Evolutionary conservation across 352 stramenopile species (phyloP), one percentile per base, ranked within the genome.

Genomic region (Phytophthora ohioensis): DNA sequence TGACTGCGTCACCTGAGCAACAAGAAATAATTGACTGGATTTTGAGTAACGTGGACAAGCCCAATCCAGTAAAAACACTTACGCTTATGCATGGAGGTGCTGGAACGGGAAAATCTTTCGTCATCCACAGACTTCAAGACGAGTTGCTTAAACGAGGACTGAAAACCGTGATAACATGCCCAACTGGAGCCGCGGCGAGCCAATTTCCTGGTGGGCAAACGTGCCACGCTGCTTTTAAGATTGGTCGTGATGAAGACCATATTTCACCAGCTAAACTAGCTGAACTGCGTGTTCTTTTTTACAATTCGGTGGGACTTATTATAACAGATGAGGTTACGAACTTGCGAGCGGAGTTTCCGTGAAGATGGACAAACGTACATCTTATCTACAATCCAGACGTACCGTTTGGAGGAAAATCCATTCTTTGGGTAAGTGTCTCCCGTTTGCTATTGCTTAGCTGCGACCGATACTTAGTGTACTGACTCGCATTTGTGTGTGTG

Each of bases 331-430:
- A 64, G 47, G 3, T 46, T 39, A 55, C 42, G n/a, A 55, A 43
- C n/a, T 64, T 36, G 43, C 32, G 17, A 32, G 13, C 7, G 43
- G 55, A 34, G 48, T 55, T 42, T 2, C 43, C 6, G 56, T 64
- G 2, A 55, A 55, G 5, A 54, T 64, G 31, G 56, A 55, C n/a
- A 47, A 64, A 4, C 43, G 56, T 64, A 21, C 43, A 43, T 4
- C 4, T 55, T 12, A 3, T 48, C n/a, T 64, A 55, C n/a, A 27
- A 47, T 21, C 56, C 56, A 12, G 43, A 54, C 34, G 9, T 47
- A 5, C 42, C 31, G 12, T 62, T 62, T 53, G 55, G 41, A n/a
- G 55, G 42, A 27, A 61, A 52, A 41, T 51, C 54, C 3, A 13
- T 61, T 10, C 5, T 52, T 11, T 59, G 36, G 53, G 53, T 48